phyloP scores from a whole-genome alignment of 2,329 filamentous ascomycete species.

The Clonostachys sp. region DNA sequence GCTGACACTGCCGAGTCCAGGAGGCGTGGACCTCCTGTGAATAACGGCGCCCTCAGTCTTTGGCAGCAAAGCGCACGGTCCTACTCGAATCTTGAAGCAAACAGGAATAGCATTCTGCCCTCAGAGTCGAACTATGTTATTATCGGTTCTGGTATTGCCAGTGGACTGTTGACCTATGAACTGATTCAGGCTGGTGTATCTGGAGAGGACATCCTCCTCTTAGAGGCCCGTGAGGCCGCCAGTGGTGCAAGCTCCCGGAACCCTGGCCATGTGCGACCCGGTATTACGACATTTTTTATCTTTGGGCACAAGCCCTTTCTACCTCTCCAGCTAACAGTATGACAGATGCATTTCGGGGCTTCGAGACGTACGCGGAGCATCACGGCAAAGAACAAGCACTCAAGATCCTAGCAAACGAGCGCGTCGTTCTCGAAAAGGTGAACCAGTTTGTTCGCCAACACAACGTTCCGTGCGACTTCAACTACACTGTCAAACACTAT shows the following conservation, averaged over 20 bases:
- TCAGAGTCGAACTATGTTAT: constrained; percentile 23
- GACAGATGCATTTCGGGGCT: constrained; percentile 38
- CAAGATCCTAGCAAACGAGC: neutral
- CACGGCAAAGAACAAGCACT: neutral
- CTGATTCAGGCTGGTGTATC: constrained; percentile 24
- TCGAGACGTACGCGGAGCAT: constrained; percentile 8
- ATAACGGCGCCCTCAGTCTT: constrained; percentile 9
- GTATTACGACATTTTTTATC: too few relatives aligned
- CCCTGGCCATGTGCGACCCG: constrained; percentile 34
- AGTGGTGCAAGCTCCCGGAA: constrained; percentile 36
- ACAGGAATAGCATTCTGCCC: constrained; percentile 19
- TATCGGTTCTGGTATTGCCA: constrained; percentile 36
- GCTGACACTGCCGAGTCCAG: neutral
- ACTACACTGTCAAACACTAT: constrained; percentile 17
- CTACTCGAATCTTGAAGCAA: constrained; percentile 31
- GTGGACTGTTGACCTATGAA: constrained; percentile 29
- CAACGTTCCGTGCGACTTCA: constrained; percentile 37
- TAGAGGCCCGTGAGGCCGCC: constrained; percentile 37
- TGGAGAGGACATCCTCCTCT: constrained; percentile 25
- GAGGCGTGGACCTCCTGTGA: neutral
- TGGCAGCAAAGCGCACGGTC: constrained; percentile 39
- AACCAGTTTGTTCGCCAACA: constrained; percentile 33
- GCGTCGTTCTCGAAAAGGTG: constrained; percentile 18
- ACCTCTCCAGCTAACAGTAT: too few relatives aligned
- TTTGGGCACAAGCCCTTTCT: too few relatives aligned